Evolutionary conservation across 352 stramenopile species (phyloP).

Genomic region (Phytophthora pisi): DNA sequence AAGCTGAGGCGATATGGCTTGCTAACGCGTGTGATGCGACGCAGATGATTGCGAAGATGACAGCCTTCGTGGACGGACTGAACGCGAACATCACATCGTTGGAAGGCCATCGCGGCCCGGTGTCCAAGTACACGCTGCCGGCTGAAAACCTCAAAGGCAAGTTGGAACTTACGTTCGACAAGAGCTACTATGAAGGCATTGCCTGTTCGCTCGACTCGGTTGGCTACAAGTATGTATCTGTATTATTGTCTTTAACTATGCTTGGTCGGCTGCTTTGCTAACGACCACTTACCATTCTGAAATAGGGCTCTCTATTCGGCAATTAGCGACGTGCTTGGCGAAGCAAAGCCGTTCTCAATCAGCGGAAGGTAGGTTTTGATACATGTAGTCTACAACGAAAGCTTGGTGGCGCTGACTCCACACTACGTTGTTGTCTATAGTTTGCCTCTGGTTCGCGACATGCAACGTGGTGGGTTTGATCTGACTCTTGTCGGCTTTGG

Average conservation of each 20-base stretch:
- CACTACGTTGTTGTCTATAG: constrained; percentile 23
- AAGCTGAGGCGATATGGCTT: background rate
- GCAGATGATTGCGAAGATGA: constrained; percentile 78
- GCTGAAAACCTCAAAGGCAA: constrained; percentile 80
- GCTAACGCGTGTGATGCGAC: background rate
- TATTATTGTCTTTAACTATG: no score
- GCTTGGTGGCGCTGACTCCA: no score
- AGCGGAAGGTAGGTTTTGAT: constrained; percentile 66
- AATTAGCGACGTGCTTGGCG: constrained; percentile 79
- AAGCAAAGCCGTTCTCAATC: constrained; percentile 91
- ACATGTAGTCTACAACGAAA: no score
- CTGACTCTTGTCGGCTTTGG: constrained; percentile 81
- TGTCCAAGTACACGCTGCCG: constrained; percentile 92
- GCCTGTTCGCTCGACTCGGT: constrained; percentile 92
- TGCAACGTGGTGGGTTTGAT: constrained; percentile 79
- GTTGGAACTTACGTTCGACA: constrained; percentile 88
- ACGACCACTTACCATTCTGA: background rate
- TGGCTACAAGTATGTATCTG: constrained; percentile 71
- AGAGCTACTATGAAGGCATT: constrained; percentile 89
- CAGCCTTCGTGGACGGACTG: constrained; percentile 85
- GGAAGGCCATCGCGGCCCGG: constrained; percentile 81
- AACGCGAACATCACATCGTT: constrained; percentile 87
- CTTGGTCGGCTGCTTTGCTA: background rate
- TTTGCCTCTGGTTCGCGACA: constrained; percentile 74
- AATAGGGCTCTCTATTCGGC: constrained; percentile 73